A percentile compares a stretch with the other conserved stretches of the same genome.
Evolutionary conservation across 106 monocot species (phyloP).

Genomic region (Dioscorea alata): DNA sequence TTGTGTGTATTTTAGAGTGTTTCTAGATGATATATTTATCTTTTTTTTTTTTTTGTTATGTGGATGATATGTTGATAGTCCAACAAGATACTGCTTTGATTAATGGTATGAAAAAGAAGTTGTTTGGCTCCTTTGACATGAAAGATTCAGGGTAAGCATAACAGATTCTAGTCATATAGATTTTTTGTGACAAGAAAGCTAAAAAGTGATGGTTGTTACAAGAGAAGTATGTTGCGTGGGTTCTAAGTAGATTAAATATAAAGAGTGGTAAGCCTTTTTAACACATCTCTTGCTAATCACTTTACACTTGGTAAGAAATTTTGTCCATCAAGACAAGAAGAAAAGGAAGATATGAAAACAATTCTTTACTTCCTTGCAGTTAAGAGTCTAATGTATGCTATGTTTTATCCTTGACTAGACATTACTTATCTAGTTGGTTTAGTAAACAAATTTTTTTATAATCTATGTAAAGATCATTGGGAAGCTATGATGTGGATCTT

Average conservation of each 20-base stretch:
- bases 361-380: neutral
- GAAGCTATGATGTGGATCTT: slow-evolving; percentile 3
- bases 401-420: neutral
- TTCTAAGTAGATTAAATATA: neutral
- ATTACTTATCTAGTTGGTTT: slow-evolving; percentile 4
- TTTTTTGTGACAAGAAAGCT: neutral
- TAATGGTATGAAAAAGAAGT: no score
- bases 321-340: no score
- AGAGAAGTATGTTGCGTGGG: neutral
- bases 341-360: neutral
- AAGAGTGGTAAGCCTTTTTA: no score
- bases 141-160: neutral
- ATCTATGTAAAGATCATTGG: slow-evolving; percentile 4
- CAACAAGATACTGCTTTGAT: no score
- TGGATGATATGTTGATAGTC: no score
- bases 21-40: no score
- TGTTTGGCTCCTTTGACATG: no score
- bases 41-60: no score
- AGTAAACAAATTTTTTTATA: neutral
- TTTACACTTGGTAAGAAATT: no score
- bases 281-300: neutral
- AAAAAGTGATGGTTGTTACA: no score
- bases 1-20: no score
- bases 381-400: neutral
- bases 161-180: neutral